phyloP scores from a whole-genome alignment of 2,329 filamentous ascomycete genomes.

The Venturia asperata region DNA sequence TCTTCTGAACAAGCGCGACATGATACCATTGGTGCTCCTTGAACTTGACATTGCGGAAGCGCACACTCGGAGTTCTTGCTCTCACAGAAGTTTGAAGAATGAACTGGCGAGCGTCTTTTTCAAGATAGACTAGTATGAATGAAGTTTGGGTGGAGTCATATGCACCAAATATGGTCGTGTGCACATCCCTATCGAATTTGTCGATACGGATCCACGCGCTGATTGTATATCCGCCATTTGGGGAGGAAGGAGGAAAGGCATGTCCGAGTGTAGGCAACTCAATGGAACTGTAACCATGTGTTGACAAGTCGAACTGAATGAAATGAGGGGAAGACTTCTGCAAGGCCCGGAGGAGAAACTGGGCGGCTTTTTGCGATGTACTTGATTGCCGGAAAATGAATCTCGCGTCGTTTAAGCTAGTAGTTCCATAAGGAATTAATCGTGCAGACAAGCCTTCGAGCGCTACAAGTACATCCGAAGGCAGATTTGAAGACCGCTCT shows the following conservation, averaged over 20 bases:
- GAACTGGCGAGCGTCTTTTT: slow-evolving; percentile 86
- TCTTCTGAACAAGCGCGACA: slow-evolving; percentile 77
- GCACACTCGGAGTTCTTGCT: slow-evolving; percentile 75
- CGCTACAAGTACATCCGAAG: background rate
- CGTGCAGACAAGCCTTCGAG: slow-evolving; percentile 45
- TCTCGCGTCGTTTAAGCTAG: slow-evolving; percentile 73
- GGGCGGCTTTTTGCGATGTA: slow-evolving; percentile 46
- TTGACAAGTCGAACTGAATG: slow-evolving; percentile 88
- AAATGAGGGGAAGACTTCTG: slow-evolving; percentile 72
- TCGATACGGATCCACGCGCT: slow-evolving; percentile 85
- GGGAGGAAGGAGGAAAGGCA: slow-evolving; percentile 71
- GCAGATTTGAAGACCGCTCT: background rate
- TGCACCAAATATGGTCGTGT: slow-evolving; percentile 93
- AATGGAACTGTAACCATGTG: slow-evolving; percentile 81
- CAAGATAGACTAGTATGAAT: slow-evolving; percentile 87
- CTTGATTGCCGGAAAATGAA: slow-evolving; percentile 58
- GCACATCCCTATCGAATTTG: slow-evolving; percentile 71
- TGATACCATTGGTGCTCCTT: slow-evolving; percentile 82
- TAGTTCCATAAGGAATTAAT: slow-evolving; percentile 58
- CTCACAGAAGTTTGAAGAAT: slow-evolving; percentile 92
- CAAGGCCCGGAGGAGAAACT: slow-evolving; percentile 68
- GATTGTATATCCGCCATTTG: slow-evolving; percentile 76
- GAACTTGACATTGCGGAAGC: slow-evolving; percentile 81
- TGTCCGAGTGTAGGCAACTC: slow-evolving; percentile 82
- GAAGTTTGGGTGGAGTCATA: slow-evolving; percentile 90